Conservation (phyloP, 805 yeast genomes). For the Lipomyces yamadae region DNA sequence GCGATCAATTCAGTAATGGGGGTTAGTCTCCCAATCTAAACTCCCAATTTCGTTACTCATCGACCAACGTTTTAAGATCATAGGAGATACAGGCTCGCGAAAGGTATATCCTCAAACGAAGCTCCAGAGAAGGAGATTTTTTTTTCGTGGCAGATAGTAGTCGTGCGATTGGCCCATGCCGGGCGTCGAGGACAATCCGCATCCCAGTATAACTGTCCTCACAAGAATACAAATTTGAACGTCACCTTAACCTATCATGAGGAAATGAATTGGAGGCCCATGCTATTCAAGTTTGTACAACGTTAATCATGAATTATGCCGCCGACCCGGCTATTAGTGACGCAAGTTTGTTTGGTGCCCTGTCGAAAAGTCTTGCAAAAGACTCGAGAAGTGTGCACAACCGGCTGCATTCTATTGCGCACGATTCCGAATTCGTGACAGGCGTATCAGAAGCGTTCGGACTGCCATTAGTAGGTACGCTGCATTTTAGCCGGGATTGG, state of each 20-base stretch:
- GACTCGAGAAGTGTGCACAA: conserved; percentile 60
- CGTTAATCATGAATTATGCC: conserved; percentile 24
- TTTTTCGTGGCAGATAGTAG: too few relatives aligned
- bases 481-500: not conserved
- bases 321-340: conserved; percentile 25
- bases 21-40: too few relatives aligned
- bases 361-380: conserved; percentile 53
- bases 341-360: conserved; percentile 9
- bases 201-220: too few relatives aligned
- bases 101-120: too few relatives aligned
- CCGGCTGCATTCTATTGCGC: conserved; percentile 71
- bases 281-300: not conserved
- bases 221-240: not conserved
- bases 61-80: too few relatives aligned
- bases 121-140: too few relatives aligned
- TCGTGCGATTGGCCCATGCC: too few relatives aligned
- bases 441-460: conserved; percentile 48
- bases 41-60: too few relatives aligned
- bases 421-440: conserved; percentile 61
- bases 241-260: too few relatives aligned
- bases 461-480: conserved; percentile 44
- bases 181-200: too few relatives aligned
- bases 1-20: too few relatives aligned
- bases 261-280: not conserved
- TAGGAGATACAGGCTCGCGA: too few relatives aligned